Conservation (phyloP, 176 grass and related monocot genomes). For the Raddia distichophylla region DNA sequence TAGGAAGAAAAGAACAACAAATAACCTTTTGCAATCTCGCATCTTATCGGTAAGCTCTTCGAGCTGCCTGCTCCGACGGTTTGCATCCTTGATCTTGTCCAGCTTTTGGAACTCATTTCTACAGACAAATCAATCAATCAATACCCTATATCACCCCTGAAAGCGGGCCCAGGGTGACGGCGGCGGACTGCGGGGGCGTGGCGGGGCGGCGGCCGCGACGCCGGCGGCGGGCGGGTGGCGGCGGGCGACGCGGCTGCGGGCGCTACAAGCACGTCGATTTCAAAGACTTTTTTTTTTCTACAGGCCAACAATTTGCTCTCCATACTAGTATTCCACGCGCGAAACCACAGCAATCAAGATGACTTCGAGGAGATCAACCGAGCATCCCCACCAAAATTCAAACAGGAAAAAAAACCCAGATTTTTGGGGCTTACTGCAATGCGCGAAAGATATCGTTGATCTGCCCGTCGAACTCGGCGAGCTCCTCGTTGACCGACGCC, state of each 20-base stretch:
- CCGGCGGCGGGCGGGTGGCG: no score
- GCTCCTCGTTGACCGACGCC: conserved; percentile 81
- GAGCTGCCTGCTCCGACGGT: conserved; percentile 77
- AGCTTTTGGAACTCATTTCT: conserved; percentile 98
- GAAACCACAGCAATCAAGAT: neutral
- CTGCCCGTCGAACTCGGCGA: conserved; percentile 87
- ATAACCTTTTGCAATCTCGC: conserved; percentile 93
- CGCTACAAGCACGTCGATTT: neutral
- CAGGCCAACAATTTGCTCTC: conserved; percentile 9
- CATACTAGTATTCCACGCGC: neutral
- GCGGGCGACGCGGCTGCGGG: no score
- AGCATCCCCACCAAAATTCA: neutral
- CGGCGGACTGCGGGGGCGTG: no score
- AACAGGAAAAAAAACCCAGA: neutral
- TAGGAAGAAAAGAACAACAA: conserved; percentile 3
- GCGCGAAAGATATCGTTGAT: conserved; percentile 84
- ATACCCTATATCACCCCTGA: no score
- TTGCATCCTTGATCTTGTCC: conserved; percentile 96
- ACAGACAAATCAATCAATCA: neutral
- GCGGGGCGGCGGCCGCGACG: no score
- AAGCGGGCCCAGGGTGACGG: no score
- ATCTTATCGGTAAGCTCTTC: conserved; percentile 96
- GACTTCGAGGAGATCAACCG: conserved; percentile 29
- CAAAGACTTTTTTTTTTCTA: neutral
- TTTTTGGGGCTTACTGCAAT: conserved; percentile 75